Evolutionary conservation across 2,329 filamentous ascomycete genomes (phyloP).

Genomic region (Plectosphaerella sp.): DNA sequence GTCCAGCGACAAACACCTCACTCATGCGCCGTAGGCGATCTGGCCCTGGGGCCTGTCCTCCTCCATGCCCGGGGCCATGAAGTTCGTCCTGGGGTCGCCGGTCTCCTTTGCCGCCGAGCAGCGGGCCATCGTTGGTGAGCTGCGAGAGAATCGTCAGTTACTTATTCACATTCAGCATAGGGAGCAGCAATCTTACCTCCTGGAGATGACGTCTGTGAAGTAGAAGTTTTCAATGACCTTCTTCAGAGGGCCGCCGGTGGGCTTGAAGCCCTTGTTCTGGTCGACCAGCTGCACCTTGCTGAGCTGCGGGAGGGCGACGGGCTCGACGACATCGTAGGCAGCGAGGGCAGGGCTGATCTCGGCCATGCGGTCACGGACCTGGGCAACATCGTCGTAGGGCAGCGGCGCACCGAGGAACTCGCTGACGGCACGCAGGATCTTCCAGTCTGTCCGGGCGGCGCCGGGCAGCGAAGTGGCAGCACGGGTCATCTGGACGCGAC

Average conservation of each 20-base stretch:
- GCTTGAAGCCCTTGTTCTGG: constrained; percentile 83
- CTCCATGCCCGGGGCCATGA: constrained; percentile 69
- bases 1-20: constrained; percentile 1
- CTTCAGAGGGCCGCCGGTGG: constrained; percentile 70
- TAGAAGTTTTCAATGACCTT: constrained; percentile 94
- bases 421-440: constrained; percentile 89
- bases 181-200: constrained; percentile 62
- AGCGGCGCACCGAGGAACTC: constrained; percentile 87
- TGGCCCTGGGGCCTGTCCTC: constrained; percentile 59
- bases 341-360: constrained; percentile 90
- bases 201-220: constrained; percentile 94
- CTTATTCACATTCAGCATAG: not conserved
- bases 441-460: constrained; percentile 94
- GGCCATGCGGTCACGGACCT: constrained; percentile 86
- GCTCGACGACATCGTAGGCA: constrained; percentile 87
- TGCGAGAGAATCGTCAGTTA: constrained; percentile 28
- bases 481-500: constrained; percentile 89
- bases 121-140: constrained; percentile 96
- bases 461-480: constrained; percentile 85
- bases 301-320: constrained; percentile 65
- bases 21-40: constrained; percentile 53
- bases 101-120: constrained; percentile 90
- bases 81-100: constrained; percentile 72
- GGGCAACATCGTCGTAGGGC: constrained; percentile 88
- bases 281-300: constrained; percentile 95